Conservation (phyloP, 306 rosid genomes). For the Benincasa hispida region DNA sequence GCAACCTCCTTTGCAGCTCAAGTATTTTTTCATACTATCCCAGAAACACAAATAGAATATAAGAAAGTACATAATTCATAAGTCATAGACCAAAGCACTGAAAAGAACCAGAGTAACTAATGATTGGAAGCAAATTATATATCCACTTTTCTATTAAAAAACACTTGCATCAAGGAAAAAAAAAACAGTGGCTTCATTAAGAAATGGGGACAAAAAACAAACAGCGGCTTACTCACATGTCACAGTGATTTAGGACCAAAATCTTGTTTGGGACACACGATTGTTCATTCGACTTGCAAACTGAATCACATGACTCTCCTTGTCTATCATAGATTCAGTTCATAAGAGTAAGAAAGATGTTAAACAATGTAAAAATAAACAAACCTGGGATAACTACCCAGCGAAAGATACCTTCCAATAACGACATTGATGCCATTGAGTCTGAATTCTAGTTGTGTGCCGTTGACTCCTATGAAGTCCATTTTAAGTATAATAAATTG, state of each 20-base stretch:
- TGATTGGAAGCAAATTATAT: not conserved
- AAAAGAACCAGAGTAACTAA: not conserved
- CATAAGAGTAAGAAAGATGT: slow-evolving; percentile 14
- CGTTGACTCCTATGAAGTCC: slow-evolving; percentile 25
- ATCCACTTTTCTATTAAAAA: not conserved
- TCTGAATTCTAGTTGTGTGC: slow-evolving; percentile 47
- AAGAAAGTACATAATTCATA: not conserved
- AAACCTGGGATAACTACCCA: not conserved
- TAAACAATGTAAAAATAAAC: not conserved
- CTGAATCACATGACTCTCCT: slow-evolving; percentile 78
- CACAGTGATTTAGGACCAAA: slow-evolving; percentile 70
- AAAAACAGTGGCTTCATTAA: not conserved
- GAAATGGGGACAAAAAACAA: not conserved
- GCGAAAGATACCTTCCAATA: slow-evolving; percentile 61
- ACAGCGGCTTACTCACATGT: slow-evolving; percentile 46
- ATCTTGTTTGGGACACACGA: slow-evolving; percentile 84
- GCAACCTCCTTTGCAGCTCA: slow-evolving; percentile 92
- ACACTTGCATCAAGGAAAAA: not conserved
- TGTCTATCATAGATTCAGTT: slow-evolving; percentile 45
- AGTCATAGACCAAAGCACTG: not conserved
- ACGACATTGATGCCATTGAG: slow-evolving; percentile 65
- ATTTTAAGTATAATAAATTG: not conserved
- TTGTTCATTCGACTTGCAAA: slow-evolving; percentile 78
- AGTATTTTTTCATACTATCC: slow-evolving; percentile 72
- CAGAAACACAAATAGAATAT: not conserved